Conservation (phyloP, 2,329 filamentous ascomycete species). For the Colletotrichum sp. region DNA sequence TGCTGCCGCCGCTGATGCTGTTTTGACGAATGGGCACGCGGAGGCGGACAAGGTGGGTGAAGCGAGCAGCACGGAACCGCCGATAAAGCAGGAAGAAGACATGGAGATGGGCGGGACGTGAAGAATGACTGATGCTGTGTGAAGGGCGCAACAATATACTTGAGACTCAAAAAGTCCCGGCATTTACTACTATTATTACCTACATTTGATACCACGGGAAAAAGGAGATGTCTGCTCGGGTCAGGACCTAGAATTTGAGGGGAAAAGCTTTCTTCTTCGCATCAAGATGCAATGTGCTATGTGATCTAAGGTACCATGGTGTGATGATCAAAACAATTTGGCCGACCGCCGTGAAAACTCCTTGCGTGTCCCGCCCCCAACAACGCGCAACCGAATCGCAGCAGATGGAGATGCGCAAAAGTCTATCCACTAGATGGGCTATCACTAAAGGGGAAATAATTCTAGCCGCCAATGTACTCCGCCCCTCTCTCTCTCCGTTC, state of each 20-base stretch:
- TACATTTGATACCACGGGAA: not conserved
- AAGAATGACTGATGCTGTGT: not conserved
- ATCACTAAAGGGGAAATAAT: not conserved
- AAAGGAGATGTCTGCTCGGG: not conserved
- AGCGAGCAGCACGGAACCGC: conserved; percentile 2
- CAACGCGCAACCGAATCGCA: not conserved
- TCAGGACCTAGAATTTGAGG: not conserved
- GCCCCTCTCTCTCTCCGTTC: not conserved
- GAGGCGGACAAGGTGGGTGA: not conserved
- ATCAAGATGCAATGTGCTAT: not conserved
- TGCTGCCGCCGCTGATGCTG: not conserved
- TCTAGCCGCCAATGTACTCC: not conserved
- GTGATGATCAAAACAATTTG: not conserved
- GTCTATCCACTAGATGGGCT: not conserved
- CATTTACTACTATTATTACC: not conserved
- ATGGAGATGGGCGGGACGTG: conserved; percentile 14
- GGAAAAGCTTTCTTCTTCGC: not conserved
- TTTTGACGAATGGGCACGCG: not conserved
- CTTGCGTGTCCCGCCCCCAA: not conserved
- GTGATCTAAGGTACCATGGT: not conserved
- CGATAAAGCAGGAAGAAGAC: conserved; percentile 23
- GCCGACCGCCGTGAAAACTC: not conserved
- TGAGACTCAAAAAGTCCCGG: too few species aligned
- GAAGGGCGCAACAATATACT: not conserved
- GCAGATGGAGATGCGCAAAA: not conserved